Percentiles rank a stretch among this genome's conserved stretches.
Evolutionary conservation across 2,329 filamentous ascomycete species (phyloP).

Genomic region (Colletotrichum shisoi): DNA sequence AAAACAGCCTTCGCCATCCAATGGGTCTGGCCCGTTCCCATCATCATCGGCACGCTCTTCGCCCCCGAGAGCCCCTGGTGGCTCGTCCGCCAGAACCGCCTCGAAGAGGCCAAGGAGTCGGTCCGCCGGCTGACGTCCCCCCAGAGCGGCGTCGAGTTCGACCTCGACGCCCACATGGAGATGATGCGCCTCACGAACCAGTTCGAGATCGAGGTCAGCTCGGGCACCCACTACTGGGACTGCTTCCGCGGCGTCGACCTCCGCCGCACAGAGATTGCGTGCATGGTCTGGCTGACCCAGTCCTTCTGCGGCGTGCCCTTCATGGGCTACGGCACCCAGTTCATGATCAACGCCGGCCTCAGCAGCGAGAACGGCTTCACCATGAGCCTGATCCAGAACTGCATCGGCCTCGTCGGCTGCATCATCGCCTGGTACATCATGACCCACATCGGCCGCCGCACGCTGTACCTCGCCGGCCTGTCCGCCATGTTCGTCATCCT

Average conservation of each 20-base stretch:
- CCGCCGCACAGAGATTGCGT: slow-evolving; percentile 45
- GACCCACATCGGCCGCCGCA: slow-evolving; percentile 51
- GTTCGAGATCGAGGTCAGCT: slow-evolving; percentile 44
- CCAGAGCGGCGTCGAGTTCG: slow-evolving; percentile 41
- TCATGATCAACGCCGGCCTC: slow-evolving; percentile 44
- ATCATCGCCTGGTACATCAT: slow-evolving; percentile 53
- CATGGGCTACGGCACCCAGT: slow-evolving; percentile 37
- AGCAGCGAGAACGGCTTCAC: slow-evolving; percentile 45
- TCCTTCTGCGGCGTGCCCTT: slow-evolving; percentile 43
- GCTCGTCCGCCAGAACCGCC: slow-evolving; percentile 42
- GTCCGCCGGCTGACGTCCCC: slow-evolving; percentile 29
- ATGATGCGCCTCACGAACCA: slow-evolving; percentile 46
- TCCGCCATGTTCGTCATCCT: slow-evolving; percentile 52
- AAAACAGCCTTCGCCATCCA: slow-evolving; percentile 47
- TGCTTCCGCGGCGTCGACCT: slow-evolving; percentile 42
- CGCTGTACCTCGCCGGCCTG: slow-evolving; percentile 53
- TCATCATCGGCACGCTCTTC: slow-evolving; percentile 38
- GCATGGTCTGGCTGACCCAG: slow-evolving; percentile 44
- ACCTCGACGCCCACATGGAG: slow-evolving; percentile 41
- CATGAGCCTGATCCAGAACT: slow-evolving; percentile 52
- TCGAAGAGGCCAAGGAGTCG: slow-evolving; percentile 41
- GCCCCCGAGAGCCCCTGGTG: slow-evolving; percentile 44
- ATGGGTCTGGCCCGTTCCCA: slow-evolving; percentile 41
- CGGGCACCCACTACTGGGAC: slow-evolving; percentile 40
- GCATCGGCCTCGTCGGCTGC: slow-evolving; percentile 54